These are phyloP conservation scores for Alternaria longipes DNA, from an alignment of 2,329 filamentous ascomycete species.

Conservation along the genomic window DNA sequence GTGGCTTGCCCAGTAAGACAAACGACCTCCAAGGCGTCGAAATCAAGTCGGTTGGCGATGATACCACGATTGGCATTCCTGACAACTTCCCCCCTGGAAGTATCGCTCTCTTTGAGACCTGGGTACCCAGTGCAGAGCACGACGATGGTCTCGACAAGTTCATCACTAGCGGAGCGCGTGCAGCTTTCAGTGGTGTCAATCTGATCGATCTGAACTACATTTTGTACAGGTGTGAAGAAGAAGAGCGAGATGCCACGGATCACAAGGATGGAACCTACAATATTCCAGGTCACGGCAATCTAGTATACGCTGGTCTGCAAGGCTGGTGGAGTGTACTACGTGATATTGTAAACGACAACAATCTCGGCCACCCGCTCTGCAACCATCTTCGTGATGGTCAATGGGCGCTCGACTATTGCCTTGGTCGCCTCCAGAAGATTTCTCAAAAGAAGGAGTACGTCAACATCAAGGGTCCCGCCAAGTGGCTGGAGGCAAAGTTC, in stretches of 20 bases:
- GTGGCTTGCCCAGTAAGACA: constrained; percentile 85
- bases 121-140: constrained; percentile 88
- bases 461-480: constrained; percentile 70
- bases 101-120: constrained; percentile 95
- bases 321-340: constrained; percentile 97
- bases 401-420: constrained; percentile 91
- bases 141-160: constrained; percentile 84
- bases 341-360: constrained; percentile 84
- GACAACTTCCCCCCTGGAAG: constrained; percentile 91
- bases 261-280: constrained; percentile 88
- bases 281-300: constrained; percentile 81
- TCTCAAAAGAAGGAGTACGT: constrained; percentile 70
- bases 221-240: constrained; percentile 89
- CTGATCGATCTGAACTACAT: constrained; percentile 90
- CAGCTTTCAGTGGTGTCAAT: constrained; percentile 77
- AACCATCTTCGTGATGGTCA: constrained; percentile 90
- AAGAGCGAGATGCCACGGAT: constrained; percentile 81
- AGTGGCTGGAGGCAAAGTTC: constrained; percentile 85
- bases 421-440: constrained; percentile 78
- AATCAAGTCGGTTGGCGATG: constrained; percentile 74
- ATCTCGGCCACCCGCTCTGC: constrained; percentile 91
- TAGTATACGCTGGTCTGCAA: constrained; percentile 96
- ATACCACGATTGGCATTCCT: constrained; percentile 81
- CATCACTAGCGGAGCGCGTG: constrained; percentile 80
- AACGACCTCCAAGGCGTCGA: constrained; percentile 76